phyloP scores from a whole-genome alignment of 345 rosid genomes.

The Lenwebbia sp. region DNA sequence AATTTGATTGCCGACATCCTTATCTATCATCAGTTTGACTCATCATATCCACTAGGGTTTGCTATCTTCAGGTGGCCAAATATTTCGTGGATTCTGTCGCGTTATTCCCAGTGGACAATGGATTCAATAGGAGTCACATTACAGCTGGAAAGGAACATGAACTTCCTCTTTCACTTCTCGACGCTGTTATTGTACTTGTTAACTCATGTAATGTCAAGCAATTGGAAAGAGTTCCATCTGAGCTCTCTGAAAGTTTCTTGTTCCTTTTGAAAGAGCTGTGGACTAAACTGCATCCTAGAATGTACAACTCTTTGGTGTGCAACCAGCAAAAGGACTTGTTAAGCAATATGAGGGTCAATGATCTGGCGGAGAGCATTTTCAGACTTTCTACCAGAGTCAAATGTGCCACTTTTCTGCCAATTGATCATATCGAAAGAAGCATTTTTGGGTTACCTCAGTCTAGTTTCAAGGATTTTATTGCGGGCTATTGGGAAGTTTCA shows the following conservation, averaged over 20 bases:
- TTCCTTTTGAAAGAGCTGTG: slow-evolving; percentile 22
- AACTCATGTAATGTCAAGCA: slow-evolving; percentile 26
- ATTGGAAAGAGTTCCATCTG: slow-evolving; percentile 21
- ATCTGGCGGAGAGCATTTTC: slow-evolving; percentile 45
- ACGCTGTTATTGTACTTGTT: slow-evolving; percentile 23
- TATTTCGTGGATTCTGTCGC: slow-evolving; percentile 7
- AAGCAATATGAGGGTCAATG: slow-evolving; percentile 15
- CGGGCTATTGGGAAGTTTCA: slow-evolving; percentile 33
- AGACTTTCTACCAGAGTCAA: slow-evolving; percentile 20
- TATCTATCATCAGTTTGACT: neutral
- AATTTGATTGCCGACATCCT: neutral
- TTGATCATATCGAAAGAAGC: slow-evolving; percentile 10
- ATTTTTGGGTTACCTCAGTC: slow-evolving; percentile 22
- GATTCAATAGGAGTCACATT: slow-evolving; percentile 3
- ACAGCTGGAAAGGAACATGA: slow-evolving; percentile 17
- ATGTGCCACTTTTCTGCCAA: neutral
- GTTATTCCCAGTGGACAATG: slow-evolving; percentile 9
- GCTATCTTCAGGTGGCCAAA: slow-evolving; percentile 26
- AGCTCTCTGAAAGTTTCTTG: slow-evolving; percentile 15
- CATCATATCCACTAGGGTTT: slow-evolving; percentile 16
- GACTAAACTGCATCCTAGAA: slow-evolving; percentile 21
- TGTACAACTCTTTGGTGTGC: slow-evolving; percentile 4
- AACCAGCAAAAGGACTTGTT: slow-evolving; percentile 1
- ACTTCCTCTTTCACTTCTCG: slow-evolving; percentile 16
- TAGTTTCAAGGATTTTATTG: slow-evolving; percentile 25